Base-by-base conservation (phyloP, 225 moss, liverwort and hornwort genomes). In the Pseudoscleropodium purum region DNA sequence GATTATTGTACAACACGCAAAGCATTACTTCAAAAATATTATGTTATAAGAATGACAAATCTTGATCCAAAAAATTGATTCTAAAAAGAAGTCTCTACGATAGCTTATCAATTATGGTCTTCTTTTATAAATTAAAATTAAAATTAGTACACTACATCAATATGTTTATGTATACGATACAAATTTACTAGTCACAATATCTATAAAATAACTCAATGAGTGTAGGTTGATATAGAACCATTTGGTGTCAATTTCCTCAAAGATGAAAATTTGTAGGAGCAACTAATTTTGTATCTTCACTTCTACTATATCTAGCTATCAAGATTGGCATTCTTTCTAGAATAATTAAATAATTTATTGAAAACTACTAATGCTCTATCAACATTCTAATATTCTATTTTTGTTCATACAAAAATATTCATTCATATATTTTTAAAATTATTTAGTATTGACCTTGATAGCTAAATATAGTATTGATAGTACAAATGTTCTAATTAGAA, bases 241-340 rank as follows among this genome's bases (percentile, higher is more conserved):
- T 30, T 11, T 18, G 2, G 11, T 47, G 13, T 47, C 30, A 74
- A 75, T 75, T 49, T 75, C 7, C 0, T 75, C 0, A 18, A 18
- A 30, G 18, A 31, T 0, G 0, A 75, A 11, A 49, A 75, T 33
- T 31, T 33, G 4, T 49, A 20, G 5, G 7, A 31, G 13, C 7
- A 49, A 51, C 7, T 33, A 33, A 75, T 51, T 51, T 51, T 33
- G 1, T 13, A 75, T 4, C 74, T 1, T 74, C 4, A 45, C 1
- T 73, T 29, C 17, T 6, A 45, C 0, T 0, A 0, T 43, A 17
- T 1, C 1, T 0, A 6, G 1, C 10, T 45, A 47, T 47, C 4
- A 30, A 30, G 11, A 75, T 47, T 1, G 1, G 0, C 47, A 75
- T 30, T 47, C 0, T 47, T 0, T 31, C 0, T 1, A 0, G 0